Percentiles rank a stretch among this genome's conserved stretches.
phyloP scores from a whole-genome alignment of 768 basidiomycete genomes.

The Lanmaoa rubissima region DNA sequence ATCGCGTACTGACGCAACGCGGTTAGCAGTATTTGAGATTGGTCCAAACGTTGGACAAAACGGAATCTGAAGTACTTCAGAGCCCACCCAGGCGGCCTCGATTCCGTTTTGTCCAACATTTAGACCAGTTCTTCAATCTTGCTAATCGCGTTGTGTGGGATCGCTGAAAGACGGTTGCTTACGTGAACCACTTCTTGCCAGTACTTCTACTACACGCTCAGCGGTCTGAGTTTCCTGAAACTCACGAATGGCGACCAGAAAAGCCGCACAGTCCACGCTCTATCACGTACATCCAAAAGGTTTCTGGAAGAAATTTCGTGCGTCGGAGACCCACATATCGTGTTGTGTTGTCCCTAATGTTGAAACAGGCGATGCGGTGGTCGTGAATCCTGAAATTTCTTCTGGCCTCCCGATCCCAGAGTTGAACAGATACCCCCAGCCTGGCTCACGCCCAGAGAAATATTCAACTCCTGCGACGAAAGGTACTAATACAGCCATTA shows the following conservation, averaged over 20 bases:
- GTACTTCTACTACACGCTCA: not conserved
- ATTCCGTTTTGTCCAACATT: no score
- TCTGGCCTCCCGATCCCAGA: conserved; percentile 78
- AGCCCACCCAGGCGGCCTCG: no score
- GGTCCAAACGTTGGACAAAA: no score
- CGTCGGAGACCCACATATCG: conserved; percentile 29
- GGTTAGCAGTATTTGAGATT: no score
- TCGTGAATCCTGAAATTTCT: conserved; percentile 88
- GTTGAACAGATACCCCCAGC: conserved; percentile 78
- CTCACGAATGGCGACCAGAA: conserved; percentile 66
- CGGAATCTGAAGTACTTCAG: no score
- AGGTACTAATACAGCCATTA: conserved; percentile 44
- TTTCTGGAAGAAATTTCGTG: conserved; percentile 97
- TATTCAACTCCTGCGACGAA: conserved; percentile 88
- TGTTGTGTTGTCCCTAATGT: conserved; percentile 1
- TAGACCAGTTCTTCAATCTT: no score
- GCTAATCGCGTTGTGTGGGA: no score
- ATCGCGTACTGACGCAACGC: not conserved
- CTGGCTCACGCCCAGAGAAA: conserved; percentile 82
- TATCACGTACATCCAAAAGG: conserved; percentile 89
- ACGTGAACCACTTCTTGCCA: conserved; percentile 7
- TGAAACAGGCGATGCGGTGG: conserved; percentile 71
- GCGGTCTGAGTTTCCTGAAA: conserved; percentile 4
- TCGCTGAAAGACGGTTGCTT: conserved; percentile 8
- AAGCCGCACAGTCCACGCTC: conserved; percentile 81